Evolutionary conservation across 805 yeast species (phyloP), one percentile per base, ranked within the genome.

Genomic region (Candida maesae): DNA sequence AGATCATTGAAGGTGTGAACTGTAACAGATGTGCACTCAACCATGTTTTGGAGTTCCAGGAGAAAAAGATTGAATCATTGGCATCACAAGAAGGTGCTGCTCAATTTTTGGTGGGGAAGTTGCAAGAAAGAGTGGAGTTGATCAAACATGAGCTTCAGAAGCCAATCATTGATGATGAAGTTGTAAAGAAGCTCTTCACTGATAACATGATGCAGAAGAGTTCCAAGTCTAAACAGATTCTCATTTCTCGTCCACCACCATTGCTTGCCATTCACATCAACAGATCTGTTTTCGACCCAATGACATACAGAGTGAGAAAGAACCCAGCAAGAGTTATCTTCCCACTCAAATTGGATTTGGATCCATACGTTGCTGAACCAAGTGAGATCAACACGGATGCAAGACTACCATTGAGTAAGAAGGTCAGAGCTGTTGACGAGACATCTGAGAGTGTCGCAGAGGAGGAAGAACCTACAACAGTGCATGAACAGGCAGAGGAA

Each of bases 221-320:
- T 2, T 81, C 78, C 36, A 91, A 91, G 63, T 80, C 90, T 2
- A 90, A 89, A 60, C 96, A 90, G 57, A 82, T 82, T 18, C 72
- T 78, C 53, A 75, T 89, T 49, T 74, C 88, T 17, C 73, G 90
- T 54, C 91, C 93, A 0, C 95, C 97, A 1, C 83, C 89, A 10
- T 71, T 87, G 41, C 68, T 91, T 34, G 78, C 91, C 39, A 74
- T 91, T 33, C 98, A 93, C 61, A 84, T 91, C 47, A 91, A 91
- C 60, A 76, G 99, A 56, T 87, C 96, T 2, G 96, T 87, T 12
- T 91, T 89, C 61, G 97, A 91, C 61, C 86, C 93, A 41, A 68
- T 77, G 41, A 84, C 95, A 0, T 93, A 85, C 45, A 77, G 76
- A 70, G 84, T 88, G 20, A 76, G 86, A 49, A 91, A 91, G 60